phyloP scores from a whole-genome alignment of 192 early-diverging fungal genomes.

The Chytriomyces hyalinus region DNA sequence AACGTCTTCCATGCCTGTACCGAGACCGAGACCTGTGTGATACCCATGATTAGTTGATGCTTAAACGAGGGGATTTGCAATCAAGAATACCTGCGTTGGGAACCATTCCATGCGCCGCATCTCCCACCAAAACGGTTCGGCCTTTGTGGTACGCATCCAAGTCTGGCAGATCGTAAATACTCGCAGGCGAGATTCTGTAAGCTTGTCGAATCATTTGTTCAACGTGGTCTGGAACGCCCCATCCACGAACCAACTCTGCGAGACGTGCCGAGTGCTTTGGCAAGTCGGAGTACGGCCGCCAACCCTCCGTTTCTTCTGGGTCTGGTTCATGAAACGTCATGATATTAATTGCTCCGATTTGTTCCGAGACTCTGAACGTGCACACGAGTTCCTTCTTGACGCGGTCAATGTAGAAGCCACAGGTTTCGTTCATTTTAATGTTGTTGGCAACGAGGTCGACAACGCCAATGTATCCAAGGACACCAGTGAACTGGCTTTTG shows the following conservation, averaged over 20 bases:
- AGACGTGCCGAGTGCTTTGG: constrained; percentile 18
- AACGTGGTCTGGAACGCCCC: constrained; percentile 25
- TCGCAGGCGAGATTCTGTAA: constrained; percentile 15
- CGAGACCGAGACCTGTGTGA: constrained; percentile 17
- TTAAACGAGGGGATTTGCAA: too few relatives aligned
- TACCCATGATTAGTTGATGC: too few relatives aligned
- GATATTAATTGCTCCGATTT: background rate
- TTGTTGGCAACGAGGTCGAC: constrained; percentile 8
- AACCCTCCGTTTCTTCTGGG: constrained; percentile 1
- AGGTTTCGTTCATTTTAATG: constrained; percentile 2
- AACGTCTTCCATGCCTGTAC: constrained; percentile 37
- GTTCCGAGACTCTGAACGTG: constrained; percentile 19
- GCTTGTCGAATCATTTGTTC: constrained; percentile 21
- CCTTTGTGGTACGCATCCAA: background rate
- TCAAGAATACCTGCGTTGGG: constrained; percentile 30
- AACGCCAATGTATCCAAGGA: constrained; percentile 26
- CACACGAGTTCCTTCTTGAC: constrained; percentile 8
- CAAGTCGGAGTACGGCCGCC: constrained; percentile 18
- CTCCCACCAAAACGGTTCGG: constrained; percentile 20
- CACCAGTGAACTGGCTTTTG: constrained; percentile 20
- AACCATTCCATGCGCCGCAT: constrained; percentile 38
- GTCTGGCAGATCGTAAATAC: constrained; percentile 24
- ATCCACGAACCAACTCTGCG: constrained; percentile 7
- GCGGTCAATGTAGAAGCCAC: constrained; percentile 23
- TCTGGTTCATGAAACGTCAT: background rate